Evolutionary conservation across 768 basidiomycete genomes (phyloP).

Genomic region (Chalciporus piperatus): DNA sequence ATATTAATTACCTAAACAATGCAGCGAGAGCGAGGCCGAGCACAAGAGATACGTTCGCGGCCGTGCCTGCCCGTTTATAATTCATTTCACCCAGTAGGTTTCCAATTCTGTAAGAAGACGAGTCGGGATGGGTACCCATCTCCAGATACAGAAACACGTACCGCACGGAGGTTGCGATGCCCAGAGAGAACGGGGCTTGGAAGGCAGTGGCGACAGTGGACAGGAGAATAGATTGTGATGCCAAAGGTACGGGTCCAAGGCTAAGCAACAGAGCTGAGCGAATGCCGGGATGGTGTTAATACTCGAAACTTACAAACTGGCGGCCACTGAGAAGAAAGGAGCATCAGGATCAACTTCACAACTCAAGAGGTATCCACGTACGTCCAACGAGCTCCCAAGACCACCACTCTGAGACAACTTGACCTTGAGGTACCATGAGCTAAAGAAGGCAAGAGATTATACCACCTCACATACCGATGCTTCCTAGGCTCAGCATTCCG

Average conservation of each 20-base stretch:
- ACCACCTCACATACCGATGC: slow-evolving; percentile 50
- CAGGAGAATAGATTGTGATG: slow-evolving; percentile 80
- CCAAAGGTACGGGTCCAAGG: slow-evolving; percentile 74
- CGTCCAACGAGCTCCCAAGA: slow-evolving; percentile 82
- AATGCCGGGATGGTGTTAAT: neutral
- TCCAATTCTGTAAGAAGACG: slow-evolving; percentile 52
- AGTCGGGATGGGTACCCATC: neutral
- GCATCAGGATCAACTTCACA: neutral
- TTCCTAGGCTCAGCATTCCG: slow-evolving; percentile 72
- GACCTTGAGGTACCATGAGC: neutral
- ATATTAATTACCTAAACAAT: slow-evolving; percentile 50
- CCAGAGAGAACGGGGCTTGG: slow-evolving; percentile 77
- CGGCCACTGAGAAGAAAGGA: slow-evolving; percentile 35
- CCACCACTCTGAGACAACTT: slow-evolving; percentile 71
- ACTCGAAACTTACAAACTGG: slow-evolving; percentile 38
- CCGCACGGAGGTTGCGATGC: slow-evolving; percentile 81
- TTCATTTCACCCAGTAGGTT: slow-evolving; percentile 82
- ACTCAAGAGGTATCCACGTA: neutral
- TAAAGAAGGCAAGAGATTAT: neutral
- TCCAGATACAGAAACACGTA: slow-evolving; percentile 26
- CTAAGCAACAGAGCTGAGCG: slow-evolving; percentile 34
- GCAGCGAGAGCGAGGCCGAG: slow-evolving; percentile 58
- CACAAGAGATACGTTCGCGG: slow-evolving; percentile 60
- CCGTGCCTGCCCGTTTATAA: slow-evolving; percentile 62
- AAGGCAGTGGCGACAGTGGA: slow-evolving; percentile 70